Conservation (phyloP, 1,284 basidiomycete species). For the Ceratobasidium sp. region DNA sequence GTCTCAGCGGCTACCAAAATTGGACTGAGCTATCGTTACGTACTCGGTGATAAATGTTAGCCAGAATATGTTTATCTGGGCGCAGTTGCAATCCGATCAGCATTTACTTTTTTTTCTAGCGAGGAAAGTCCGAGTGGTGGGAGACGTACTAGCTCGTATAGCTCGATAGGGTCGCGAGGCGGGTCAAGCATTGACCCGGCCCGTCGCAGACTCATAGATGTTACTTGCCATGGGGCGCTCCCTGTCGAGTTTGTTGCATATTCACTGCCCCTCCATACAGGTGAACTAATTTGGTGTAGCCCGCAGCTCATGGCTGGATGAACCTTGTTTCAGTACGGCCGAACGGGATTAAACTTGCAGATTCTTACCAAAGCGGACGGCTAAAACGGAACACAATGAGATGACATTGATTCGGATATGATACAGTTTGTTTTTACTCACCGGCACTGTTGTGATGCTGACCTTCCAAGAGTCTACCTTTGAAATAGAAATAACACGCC, state of each 20-base stretch:
- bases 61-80: conserved; percentile 35
- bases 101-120: not conserved
- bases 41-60: conserved; percentile 36
- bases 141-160: conserved; percentile 40
- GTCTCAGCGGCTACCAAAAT: not conserved
- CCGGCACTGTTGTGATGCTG: conserved; percentile 72
- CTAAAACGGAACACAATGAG: conserved; percentile 52
- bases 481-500: conserved; percentile 74
- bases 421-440: conserved; percentile 54
- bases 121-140: not conserved
- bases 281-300: conserved; percentile 34
- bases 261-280: conserved; percentile 36
- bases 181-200: conserved; percentile 44
- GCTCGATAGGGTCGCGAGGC: conserved; percentile 41
- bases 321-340: conserved; percentile 2
- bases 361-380: conserved; percentile 28
- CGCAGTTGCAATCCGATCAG: not conserved
- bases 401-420: conserved; percentile 44
- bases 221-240: conserved; percentile 43
- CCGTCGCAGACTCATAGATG: conserved; percentile 42
- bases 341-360: not conserved
- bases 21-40: not conserved
- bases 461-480: conserved; percentile 73
- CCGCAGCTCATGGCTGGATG: conserved; percentile 34
- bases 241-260: conserved; percentile 34